A percentile compares a stretch with the other conserved stretches of the same genome.
phyloP scores from a whole-genome alignment of 2,329 filamentous ascomycete genomes.

The Pyrenophora graminea region DNA sequence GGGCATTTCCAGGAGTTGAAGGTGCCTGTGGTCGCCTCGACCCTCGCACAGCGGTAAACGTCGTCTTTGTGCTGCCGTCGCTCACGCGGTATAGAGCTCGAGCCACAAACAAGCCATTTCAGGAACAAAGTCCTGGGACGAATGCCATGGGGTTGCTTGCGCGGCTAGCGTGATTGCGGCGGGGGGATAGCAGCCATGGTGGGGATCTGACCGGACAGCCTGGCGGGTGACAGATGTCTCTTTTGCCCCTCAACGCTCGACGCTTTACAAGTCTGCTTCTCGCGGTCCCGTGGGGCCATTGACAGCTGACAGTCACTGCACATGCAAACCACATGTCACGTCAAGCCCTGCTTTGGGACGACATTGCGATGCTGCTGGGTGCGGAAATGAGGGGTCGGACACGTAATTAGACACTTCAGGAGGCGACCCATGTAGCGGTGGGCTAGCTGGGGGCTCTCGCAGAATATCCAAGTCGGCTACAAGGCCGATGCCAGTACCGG shows the following conservation, averaged over 20 bases:
- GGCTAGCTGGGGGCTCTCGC: background rate
- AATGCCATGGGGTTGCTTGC: constrained; percentile 25
- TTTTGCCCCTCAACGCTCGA: background rate
- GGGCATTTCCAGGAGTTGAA: constrained; percentile 32
- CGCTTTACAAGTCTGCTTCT: background rate
- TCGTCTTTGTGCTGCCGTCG: constrained; percentile 23
- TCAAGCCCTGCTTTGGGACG: background rate
- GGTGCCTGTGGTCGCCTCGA: constrained; percentile 11
- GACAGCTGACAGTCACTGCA: background rate
- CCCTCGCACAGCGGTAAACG: constrained; percentile 15
- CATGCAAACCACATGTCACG: constrained; percentile 2
- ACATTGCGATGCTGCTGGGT: constrained; percentile 4
- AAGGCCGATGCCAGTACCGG: too few relatives aligned
- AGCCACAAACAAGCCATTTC: constrained; percentile 18
- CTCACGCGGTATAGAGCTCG: constrained; percentile 20
- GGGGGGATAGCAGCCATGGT: background rate
- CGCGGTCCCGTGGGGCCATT: background rate
- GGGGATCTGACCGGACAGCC: background rate
- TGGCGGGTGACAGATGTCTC: background rate
- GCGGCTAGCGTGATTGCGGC: constrained; percentile 16
- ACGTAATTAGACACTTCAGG: constrained; percentile 9
- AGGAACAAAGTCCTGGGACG: constrained; percentile 20
- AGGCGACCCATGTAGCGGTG: constrained; percentile 1
- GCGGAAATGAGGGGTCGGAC: constrained; percentile 16
- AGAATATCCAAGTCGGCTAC: too few relatives aligned